phyloP scores from a whole-genome alignment of 805 yeast genomes.

The Wickerhamiella qilinensis region DNA sequence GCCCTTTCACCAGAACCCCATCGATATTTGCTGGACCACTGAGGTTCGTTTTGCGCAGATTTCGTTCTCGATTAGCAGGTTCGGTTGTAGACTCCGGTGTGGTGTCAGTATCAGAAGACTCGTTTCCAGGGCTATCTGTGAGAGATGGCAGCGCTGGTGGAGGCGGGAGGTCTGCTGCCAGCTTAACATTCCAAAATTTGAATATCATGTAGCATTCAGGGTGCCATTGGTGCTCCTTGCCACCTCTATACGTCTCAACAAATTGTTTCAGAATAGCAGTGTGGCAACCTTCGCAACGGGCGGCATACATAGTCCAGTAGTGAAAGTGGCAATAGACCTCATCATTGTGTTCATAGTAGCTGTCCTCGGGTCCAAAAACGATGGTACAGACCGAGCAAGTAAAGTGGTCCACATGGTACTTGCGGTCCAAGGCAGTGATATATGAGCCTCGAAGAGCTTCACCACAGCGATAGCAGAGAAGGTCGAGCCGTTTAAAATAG shows the following conservation, averaged over 20 bases:
- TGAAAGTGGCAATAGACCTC: conserved; percentile 82
- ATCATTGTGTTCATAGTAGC: conserved; percentile 75
- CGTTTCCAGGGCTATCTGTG: background rate
- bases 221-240: conserved; percentile 92
- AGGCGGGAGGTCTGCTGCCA: conserved; percentile 24
- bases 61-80: background rate
- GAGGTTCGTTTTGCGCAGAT: background rate
- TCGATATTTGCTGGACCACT: no score
- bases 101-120: background rate
- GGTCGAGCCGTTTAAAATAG: conserved; percentile 68
- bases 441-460: conserved; percentile 81
- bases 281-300: conserved; percentile 84
- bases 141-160: background rate
- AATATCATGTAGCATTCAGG: conserved; percentile 98
- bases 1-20: background rate
- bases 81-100: background rate
- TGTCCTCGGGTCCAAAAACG: conserved; percentile 80
- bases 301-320: conserved; percentile 72
- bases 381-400: conserved; percentile 75
- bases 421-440: conserved; percentile 80
- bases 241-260: conserved; percentile 83
- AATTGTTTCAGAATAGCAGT: conserved; percentile 86
- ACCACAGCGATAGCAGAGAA: conserved; percentile 77
- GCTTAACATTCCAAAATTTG: conserved; percentile 85
- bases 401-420: conserved; percentile 91